Evolutionary conservation across 495 filamentous ascomycete genomes (phyloP).

Genomic region (Pyrenula massariospora): DNA sequence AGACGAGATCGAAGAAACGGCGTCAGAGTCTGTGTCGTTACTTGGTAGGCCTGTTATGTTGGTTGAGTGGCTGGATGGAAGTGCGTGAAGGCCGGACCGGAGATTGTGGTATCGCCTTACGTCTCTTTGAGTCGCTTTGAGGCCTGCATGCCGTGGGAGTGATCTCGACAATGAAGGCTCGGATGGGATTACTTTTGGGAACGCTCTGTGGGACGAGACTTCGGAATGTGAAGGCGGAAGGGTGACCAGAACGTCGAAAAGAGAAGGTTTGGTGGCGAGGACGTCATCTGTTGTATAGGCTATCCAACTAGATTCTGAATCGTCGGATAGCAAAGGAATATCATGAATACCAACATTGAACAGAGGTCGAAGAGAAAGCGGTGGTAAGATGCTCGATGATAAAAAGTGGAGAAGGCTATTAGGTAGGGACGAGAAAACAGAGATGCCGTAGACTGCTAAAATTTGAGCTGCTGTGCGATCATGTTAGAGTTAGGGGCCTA

Average conservation of each 20-base stretch:
- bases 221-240: not conserved
- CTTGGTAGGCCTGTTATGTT: slow-evolving; percentile 10
- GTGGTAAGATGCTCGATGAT: slow-evolving; percentile 24
- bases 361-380: slow-evolving; percentile 64
- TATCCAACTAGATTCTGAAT: slow-evolving; percentile 62
- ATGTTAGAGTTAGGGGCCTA: slow-evolving; percentile 22
- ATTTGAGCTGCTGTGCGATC: not conserved
- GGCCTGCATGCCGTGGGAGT: slow-evolving; percentile 10
- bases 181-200: not conserved
- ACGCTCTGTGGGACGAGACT: not conserved
- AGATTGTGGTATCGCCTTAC: slow-evolving; percentile 67
- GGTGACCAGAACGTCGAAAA: slow-evolving; percentile 77
- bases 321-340: slow-evolving; percentile 58
- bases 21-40: slow-evolving; percentile 23
- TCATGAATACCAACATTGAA: slow-evolving; percentile 91
- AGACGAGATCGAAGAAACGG: slow-evolving; percentile 12
- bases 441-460: slow-evolving; percentile 73
- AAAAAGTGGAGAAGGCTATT: slow-evolving; percentile 53
- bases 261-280: slow-evolving; percentile 65
- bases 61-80: slow-evolving; percentile 19
- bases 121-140: slow-evolving; percentile 90
- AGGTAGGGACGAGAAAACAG: slow-evolving; percentile 70
- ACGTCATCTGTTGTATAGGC: slow-evolving; percentile 94
- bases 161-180: not conserved
- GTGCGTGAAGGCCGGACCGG: slow-evolving; percentile 48